Evolutionary conservation across 768 basidiomycete genomes (phyloP), one percentile per base, ranked within the genome.

Genomic region (Sutorius australiensis): DNA sequence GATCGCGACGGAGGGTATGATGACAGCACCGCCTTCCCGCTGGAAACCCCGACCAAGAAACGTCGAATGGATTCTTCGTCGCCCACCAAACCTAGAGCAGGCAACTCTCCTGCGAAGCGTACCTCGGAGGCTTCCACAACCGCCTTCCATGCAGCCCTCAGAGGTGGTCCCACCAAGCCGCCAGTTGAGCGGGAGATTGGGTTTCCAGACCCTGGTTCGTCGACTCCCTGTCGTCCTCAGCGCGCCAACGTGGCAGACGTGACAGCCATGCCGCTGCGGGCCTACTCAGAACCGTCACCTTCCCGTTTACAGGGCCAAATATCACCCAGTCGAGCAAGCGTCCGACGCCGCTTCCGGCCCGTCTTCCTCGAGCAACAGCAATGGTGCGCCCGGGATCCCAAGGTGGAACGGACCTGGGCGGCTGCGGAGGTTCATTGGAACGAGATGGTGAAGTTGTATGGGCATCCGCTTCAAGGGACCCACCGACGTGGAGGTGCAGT

Each of bases 341-440:
- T 61, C n/a, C 66, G 65, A 30, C 71, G 73, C 6, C 75, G 78
- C 8, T 80, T 79, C 58, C 70, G 76, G 10, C 75, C 79, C 8
- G 70, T 80, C 13, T 81, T 80, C 63, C 66, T 73, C 3, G 79
- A 79, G 55, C 73, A 75, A n/a, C 61, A 71, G 46, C 77, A 80
- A 42, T 81, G 80, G 80, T 68, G 63, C 24, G 64, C 65, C 28
- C 60, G 63, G 31, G 80, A 80, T 58, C 76, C 70, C 32, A 71
- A 65, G 46, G 60, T 59, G n/a, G 61, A 61, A 32, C 55, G 46
- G n/a, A 58, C 67, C 39, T 69, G 69, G 68, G 55, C 45, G 6
- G 53, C 12, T 28, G 67, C 61, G 13, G 46, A 48, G 31, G 30
- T n/a, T 1, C 53, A 56, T 40, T 41, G 56, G 16, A 41, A 53